Conservation (phyloP, 2,329 filamentous ascomycete species). For the Monilinia laxa region DNA sequence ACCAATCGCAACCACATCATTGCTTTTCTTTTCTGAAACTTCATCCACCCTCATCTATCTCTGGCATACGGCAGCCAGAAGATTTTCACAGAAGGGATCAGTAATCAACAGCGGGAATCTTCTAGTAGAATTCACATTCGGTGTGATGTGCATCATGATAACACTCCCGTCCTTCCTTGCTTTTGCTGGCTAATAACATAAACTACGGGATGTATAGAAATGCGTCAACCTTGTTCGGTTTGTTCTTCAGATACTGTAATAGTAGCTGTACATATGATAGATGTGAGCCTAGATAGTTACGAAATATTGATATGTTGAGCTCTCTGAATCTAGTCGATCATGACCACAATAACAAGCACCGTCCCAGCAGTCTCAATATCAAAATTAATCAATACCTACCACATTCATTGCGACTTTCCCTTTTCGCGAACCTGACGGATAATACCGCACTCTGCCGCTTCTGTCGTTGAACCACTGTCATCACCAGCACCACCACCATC, state of each 20-base stretch:
- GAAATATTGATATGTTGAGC: not conserved
- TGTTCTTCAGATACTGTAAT: conserved; percentile 7
- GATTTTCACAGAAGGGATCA: not conserved
- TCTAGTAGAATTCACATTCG: conserved; percentile 10
- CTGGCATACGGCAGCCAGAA: not conserved
- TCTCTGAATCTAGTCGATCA: not conserved
- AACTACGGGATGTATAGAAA: not conserved
- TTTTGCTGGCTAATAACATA: not conserved
- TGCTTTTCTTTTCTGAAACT: conserved; percentile 5
- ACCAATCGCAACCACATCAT: not conserved
- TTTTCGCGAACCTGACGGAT: conserved; percentile 5
- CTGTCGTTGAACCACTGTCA: conserved; percentile 6
- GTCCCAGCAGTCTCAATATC: not conserved
- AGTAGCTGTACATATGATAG: not conserved
- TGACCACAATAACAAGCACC: not conserved
- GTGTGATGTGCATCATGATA: conserved; percentile 1
- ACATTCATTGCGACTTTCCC: not conserved
- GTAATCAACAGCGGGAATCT: conserved; percentile 4
- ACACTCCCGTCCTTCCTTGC: not conserved
- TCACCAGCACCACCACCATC: not conserved
- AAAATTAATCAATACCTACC: conserved; percentile 9
- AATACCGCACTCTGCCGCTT: conserved; percentile 8
- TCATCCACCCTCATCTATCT: conserved; percentile 11
- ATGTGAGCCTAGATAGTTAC: not conserved
- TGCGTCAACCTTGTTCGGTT: not conserved